Evolutionary conservation across 202 grass and related monocot species (phyloP).

Genomic region (Setaria italica): DNA sequence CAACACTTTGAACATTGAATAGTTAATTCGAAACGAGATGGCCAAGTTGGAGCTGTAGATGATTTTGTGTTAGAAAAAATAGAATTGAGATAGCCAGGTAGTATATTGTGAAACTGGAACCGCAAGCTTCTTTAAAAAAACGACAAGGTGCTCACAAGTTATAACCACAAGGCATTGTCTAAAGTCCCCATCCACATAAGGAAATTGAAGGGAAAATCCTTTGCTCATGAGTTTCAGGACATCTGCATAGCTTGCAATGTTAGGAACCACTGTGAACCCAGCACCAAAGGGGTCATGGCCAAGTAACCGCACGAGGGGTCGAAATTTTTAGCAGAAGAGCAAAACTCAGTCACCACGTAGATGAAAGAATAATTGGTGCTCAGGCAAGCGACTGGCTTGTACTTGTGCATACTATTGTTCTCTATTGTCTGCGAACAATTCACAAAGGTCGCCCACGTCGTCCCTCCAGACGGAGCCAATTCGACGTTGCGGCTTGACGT

Average conservation of each 20-base stretch:
- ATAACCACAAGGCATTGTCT: not conserved
- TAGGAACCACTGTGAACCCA: accelerated
- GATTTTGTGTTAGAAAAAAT: too few species aligned
- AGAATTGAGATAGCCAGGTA: too few species aligned
- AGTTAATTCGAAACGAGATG: too few species aligned
- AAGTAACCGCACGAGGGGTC: constrained; percentile 32
- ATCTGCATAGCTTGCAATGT: constrained; percentile 12
- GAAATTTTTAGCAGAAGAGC: not conserved
- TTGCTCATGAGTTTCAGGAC: not conserved
- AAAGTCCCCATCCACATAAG: not conserved
- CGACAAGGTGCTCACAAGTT: not conserved
- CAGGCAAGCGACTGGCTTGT: constrained; percentile 11
- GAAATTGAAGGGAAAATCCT: constrained; percentile 23
- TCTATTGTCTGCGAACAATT: constrained; percentile 6
- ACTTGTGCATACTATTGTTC: not conserved
- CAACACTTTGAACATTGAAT: too few species aligned
- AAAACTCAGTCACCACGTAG: not conserved
- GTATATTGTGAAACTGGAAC: too few species aligned
- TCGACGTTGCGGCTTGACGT: too few species aligned
- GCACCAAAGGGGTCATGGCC: not conserved
- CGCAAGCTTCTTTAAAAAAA: too few species aligned
- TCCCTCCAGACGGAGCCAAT: not conserved
- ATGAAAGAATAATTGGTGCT: not conserved
- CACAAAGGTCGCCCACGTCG: not conserved
- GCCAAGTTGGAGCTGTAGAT: too few species aligned